Evolutionary conservation across 176 grass and related monocot species (phyloP).

Genomic region (Cenchrus purpureus): DNA sequence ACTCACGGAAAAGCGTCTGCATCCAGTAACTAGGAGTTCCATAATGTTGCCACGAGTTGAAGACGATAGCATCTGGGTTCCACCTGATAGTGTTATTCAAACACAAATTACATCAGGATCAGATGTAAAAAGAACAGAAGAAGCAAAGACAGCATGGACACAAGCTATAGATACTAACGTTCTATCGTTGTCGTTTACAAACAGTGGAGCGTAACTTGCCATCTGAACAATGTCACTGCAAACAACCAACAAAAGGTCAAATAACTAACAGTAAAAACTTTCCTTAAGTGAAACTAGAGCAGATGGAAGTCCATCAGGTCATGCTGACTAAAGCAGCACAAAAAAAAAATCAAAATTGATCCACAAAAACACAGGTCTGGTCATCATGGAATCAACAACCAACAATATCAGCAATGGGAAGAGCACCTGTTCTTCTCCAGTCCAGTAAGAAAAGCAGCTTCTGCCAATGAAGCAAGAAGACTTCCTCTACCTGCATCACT

Average conservation of each 20-base stretch:
- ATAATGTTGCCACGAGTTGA: constrained; percentile 67
- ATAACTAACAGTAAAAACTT: neutral
- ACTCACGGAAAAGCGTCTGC: constrained; percentile 64
- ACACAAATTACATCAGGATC: neutral
- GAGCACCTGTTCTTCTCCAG: constrained; percentile 87
- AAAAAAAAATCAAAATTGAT: neutral
- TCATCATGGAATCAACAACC: neutral
- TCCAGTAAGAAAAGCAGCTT: constrained; percentile 92
- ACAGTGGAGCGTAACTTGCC: constrained; percentile 96
- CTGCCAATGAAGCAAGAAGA: constrained; percentile 86
- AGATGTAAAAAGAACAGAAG: neutral
- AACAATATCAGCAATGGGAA: neutral
- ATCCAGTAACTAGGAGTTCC: constrained; percentile 86
- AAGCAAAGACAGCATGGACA: neutral
- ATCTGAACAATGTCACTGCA: constrained; percentile 85
- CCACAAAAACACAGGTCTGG: neutral
- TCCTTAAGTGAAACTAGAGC: neutral
- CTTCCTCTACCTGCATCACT: constrained; percentile 84
- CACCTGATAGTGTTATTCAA: constrained; percentile 49
- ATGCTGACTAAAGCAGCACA: neutral
- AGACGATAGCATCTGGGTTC: constrained; percentile 78
- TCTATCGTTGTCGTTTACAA: constrained; percentile 76
- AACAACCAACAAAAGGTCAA: neutral
- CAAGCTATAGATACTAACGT: constrained; percentile 39
- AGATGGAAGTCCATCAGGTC: neutral